phyloP scores from a whole-genome alignment of 495 filamentous ascomycete species.

The Lophiostoma macrostomum region DNA sequence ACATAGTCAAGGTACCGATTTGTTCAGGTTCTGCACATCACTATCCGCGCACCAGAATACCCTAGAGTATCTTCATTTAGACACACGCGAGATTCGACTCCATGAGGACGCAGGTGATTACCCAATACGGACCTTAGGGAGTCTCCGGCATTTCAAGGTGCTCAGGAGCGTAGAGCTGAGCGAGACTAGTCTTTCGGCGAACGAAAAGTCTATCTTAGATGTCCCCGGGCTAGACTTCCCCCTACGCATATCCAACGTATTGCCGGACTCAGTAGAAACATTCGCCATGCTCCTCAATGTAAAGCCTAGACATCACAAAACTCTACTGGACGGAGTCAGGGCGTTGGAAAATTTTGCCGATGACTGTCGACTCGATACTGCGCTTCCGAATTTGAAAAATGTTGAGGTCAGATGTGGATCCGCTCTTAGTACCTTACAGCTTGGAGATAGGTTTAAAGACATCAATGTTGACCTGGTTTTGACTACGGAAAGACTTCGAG shows the following conservation, averaged over 20 bases:
- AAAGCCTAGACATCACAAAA: neutral
- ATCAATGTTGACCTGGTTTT: neutral
- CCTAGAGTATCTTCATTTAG: neutral
- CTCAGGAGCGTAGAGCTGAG: neutral
- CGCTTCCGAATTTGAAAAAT: neutral
- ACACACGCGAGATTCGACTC: constrained; percentile 1
- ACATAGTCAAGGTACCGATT: neutral
- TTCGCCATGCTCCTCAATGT: neutral
- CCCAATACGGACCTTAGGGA: neutral
- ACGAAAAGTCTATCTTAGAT: neutral
- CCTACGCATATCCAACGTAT: neutral
- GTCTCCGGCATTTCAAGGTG: neutral
- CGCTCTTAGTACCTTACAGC: neutral
- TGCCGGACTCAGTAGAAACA: neutral
- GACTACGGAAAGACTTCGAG: too few relatives aligned
- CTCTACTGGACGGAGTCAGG: neutral
- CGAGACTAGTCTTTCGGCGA: neutral
- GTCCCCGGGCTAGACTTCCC: neutral
- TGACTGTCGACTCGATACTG: neutral
- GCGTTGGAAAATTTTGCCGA: neutral
- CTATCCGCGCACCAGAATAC: constrained; percentile 6
- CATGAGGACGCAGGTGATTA: neutral
- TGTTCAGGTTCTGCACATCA: neutral
- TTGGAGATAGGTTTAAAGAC: neutral
- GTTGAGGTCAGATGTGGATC: neutral